Percentiles rank a stretch among this genome's conserved stretches.
Evolutionary conservation across 2,329 filamentous ascomycete genomes (phyloP).

Genomic region (Myriosclerotinia curreyana): DNA sequence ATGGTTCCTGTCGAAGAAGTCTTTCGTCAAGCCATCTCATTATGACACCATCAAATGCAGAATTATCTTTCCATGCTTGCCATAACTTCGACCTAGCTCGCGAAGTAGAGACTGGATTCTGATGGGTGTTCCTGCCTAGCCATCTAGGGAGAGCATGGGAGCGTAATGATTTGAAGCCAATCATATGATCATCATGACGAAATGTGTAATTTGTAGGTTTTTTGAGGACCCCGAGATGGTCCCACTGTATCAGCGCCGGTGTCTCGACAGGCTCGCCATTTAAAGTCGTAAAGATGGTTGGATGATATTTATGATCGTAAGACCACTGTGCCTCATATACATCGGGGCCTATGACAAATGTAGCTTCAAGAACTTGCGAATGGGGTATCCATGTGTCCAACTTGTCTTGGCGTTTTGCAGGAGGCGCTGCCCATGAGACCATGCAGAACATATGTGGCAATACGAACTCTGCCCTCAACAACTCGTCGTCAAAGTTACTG

Average conservation of each 20-base stretch:
- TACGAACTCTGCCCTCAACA: conserved; percentile 52
- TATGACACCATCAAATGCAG: conserved; percentile 46
- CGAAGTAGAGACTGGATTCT: conserved; percentile 43
- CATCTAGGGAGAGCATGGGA: conserved; percentile 35
- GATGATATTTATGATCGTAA: conserved; percentile 48
- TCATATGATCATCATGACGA: conserved; percentile 51
- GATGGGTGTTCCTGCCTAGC: conserved; percentile 41
- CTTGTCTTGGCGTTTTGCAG: conserved; percentile 48
- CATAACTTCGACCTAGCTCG: conserved; percentile 45
- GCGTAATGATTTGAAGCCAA: conserved; percentile 43
- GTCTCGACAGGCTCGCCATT: conserved; percentile 50
- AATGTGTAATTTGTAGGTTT: conserved; percentile 46
- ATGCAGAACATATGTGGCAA: conserved; percentile 51
- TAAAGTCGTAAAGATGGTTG: conserved; percentile 46
- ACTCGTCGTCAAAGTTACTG: conserved; percentile 50
- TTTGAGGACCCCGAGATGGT: conserved; percentile 43
- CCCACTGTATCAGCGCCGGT: conserved; percentile 48
- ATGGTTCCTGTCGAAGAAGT: conserved; percentile 43
- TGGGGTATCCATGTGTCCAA: conserved; percentile 53
- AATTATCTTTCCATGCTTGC: conserved; percentile 47
- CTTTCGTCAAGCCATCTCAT: conserved; percentile 48
- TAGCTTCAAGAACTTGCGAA: conserved; percentile 53
- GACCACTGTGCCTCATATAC: conserved; percentile 50
- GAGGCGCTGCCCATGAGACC: conserved; percentile 52
- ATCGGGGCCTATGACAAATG: conserved; percentile 50